phyloP scores from a whole-genome alignment of 257 asterid species.

The Catharanthus roseus region DNA sequence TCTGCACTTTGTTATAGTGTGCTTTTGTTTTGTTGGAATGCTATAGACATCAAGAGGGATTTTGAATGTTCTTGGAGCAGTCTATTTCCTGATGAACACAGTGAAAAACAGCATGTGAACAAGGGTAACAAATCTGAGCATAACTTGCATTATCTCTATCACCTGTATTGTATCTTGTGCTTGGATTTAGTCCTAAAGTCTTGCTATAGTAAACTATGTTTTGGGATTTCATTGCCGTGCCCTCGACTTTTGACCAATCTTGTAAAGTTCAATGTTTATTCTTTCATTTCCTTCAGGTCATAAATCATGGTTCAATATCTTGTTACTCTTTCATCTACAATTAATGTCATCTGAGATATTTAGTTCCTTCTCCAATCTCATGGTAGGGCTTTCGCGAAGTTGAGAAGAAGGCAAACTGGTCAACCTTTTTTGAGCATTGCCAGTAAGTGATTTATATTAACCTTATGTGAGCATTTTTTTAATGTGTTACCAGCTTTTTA shows the following conservation, averaged over 20 bases:
- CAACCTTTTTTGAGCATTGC: slow-evolving; percentile 64
- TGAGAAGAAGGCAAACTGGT: slow-evolving; percentile 83
- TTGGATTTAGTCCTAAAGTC: neutral
- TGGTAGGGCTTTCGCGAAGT: slow-evolving; percentile 45
- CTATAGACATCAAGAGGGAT: neutral
- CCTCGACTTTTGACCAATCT: neutral
- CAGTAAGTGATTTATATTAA: slow-evolving; percentile 40
- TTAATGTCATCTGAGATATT: neutral
- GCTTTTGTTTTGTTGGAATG: neutral
- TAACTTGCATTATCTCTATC: neutral
- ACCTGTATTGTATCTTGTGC: neutral
- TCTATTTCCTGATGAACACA: neutral
- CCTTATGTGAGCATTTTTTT: slow-evolving; percentile 5
- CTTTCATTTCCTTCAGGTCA: neutral
- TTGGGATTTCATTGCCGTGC: neutral
- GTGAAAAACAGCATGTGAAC: neutral
- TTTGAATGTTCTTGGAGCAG: neutral
- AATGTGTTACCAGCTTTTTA: slow-evolving; percentile 1
- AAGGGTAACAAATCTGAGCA: neutral
- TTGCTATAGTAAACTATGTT: neutral
- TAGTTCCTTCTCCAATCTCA: slow-evolving; percentile 13
- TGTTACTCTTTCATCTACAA: neutral
- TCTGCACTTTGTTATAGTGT: neutral
- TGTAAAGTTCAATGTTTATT: neutral
- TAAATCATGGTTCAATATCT: neutral